These are phyloP conservation scores for Botrytis pseudocinerea DNA, from an alignment of 2,329 filamentous ascomycete species.

Conservation along the genomic window DNA sequence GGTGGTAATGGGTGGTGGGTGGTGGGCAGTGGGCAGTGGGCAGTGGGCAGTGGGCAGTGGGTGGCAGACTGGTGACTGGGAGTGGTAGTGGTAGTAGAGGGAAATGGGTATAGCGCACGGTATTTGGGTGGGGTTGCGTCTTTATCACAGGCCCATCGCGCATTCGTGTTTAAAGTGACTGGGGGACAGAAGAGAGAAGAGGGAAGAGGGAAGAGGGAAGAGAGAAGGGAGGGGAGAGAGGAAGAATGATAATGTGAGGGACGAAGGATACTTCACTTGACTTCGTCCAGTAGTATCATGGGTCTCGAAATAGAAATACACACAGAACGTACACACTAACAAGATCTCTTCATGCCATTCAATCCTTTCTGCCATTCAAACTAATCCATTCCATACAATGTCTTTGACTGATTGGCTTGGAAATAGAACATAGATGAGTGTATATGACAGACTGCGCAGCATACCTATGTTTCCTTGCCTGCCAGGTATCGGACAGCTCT, in stretches of 20 bases:
- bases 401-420: not conserved
- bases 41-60: not conserved
- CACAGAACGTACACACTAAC: not conserved
- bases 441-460: not conserved
- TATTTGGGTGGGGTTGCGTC: constrained; percentile 1
- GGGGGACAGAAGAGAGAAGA: not conserved
- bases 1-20: not conserved
- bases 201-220: not conserved
- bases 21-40: too few species aligned
- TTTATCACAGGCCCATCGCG: not conserved
- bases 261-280: not conserved
- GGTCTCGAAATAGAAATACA: not conserved
- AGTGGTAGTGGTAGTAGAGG: not conserved
- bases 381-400: not conserved
- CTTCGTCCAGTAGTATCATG: not conserved
- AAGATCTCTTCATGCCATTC: not conserved
- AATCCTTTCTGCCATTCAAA: not conserved
- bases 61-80: not conserved
- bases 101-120: not conserved
- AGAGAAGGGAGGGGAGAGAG: not conserved
- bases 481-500: not conserved
- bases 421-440: not conserved
- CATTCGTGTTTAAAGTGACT: not conserved
- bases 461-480: not conserved
- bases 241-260: too few species aligned